phyloP scores from a whole-genome alignment of 2,329 filamentous ascomycete species.

The Colletotrichum lindemuthianum region DNA sequence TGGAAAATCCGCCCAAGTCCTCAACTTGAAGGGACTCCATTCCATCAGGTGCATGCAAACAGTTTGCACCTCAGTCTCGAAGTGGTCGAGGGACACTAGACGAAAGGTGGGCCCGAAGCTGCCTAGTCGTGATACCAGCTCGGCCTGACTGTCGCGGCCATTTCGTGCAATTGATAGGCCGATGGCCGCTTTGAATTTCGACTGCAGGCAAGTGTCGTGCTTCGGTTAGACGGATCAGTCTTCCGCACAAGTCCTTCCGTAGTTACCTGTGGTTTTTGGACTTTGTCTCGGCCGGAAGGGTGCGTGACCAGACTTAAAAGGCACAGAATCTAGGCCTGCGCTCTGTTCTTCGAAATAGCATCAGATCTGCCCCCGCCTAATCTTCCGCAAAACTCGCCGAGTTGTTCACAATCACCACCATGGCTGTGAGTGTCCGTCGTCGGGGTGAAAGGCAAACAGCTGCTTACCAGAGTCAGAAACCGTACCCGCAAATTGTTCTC shows the following conservation, averaged over 20 bases:
- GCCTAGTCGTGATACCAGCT: neutral
- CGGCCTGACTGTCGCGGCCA: slow-evolving; percentile 19
- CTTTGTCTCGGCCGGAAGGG: too few species aligned
- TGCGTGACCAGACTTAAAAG: too few species aligned
- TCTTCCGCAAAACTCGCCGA: neutral
- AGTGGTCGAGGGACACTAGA: neutral
- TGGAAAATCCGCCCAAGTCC: too few species aligned
- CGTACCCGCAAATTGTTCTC: slow-evolving; percentile 79
- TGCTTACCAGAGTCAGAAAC: slow-evolving; percentile 24
- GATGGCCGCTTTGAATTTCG: slow-evolving; percentile 9
- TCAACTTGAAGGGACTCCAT: too few species aligned
- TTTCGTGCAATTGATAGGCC: slow-evolving; percentile 31
- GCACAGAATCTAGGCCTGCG: too few species aligned
- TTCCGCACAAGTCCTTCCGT: slow-evolving; percentile 17
- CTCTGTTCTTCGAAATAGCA: neutral
- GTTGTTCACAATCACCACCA: neutral
- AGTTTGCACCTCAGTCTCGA: too few species aligned
- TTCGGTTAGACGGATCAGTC: slow-evolving; percentile 24
- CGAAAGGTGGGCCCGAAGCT: slow-evolving; percentile 5
- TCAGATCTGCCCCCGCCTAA: too few species aligned
- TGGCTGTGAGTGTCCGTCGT: slow-evolving; percentile 5
- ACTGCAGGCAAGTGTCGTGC: slow-evolving; percentile 7
- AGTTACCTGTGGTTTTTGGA: neutral
- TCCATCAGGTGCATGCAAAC: too few species aligned
- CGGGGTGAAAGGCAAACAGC: neutral